Percentiles rank a stretch among this genome's conserved stretches.
Conservation (phyloP, 2,329 filamentous ascomycete genomes). For the Daldinia sp. region DNA sequence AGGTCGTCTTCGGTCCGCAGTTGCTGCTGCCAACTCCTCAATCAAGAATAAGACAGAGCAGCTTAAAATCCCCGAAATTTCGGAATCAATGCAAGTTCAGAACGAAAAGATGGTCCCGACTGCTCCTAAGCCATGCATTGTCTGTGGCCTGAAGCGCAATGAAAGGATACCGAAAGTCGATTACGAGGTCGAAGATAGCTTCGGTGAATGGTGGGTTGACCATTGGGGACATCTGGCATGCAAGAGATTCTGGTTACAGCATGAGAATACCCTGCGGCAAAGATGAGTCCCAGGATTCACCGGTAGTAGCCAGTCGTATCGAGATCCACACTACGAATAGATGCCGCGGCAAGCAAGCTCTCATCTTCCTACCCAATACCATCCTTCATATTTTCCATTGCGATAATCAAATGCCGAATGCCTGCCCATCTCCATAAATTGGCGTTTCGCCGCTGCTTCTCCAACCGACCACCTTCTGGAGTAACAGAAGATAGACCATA, state of each 20-base stretch:
- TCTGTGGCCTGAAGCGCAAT: conserved; percentile 90
- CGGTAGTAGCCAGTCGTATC: conserved; percentile 9
- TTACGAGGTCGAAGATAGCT: conserved; percentile 84
- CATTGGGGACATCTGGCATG: conserved; percentile 87
- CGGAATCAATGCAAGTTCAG: conserved; percentile 75
- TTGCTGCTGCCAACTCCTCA: conserved; percentile 72
- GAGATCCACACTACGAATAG: not conserved
- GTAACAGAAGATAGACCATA: not conserved
- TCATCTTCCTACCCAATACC: conserved; percentile 1
- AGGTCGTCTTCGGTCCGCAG: conserved; percentile 78
- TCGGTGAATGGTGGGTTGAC: conserved; percentile 97
- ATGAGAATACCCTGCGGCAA: conserved; percentile 77
- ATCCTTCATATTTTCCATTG: conserved; percentile 3
- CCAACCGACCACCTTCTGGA: not conserved
- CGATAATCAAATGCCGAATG: conserved; percentile 5
- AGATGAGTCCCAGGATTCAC: conserved; percentile 58
- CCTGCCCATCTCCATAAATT: not conserved
- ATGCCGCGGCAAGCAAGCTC: not conserved
- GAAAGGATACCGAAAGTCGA: conserved; percentile 84
- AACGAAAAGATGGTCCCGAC: conserved; percentile 79
- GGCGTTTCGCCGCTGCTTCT: not conserved
- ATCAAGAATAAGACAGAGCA: conserved; percentile 49
- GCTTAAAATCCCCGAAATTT: conserved; percentile 75
- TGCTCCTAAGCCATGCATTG: conserved; percentile 79
- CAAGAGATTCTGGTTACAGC: conserved; percentile 85